These are phyloP conservation scores for Scenedesmus sp. DNA, from an alignment of 163 green algal species.

Conservation along the genomic window DNA sequence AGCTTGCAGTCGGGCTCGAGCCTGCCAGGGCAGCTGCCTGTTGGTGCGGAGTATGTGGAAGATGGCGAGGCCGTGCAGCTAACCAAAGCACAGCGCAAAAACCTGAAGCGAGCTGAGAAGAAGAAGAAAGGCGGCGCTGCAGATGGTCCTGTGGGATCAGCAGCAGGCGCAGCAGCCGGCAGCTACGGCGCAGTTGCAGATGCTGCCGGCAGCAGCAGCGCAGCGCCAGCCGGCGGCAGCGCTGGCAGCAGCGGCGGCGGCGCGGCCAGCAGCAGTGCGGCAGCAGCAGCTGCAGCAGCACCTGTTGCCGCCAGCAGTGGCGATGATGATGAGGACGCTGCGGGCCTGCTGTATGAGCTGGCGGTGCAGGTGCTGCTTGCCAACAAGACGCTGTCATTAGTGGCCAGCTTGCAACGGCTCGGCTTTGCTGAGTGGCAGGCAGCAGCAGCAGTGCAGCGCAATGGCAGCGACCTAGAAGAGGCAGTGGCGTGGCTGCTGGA, in stretches of 20 bases:
- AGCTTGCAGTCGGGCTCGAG: not conserved
- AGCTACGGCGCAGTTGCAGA: not conserved
- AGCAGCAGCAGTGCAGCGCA: constrained; percentile 69
- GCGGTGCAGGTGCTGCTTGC: constrained; percentile 66
- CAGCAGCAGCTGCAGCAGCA: not conserved
- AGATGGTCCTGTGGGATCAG: constrained; percentile 25
- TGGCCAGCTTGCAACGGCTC: constrained; percentile 68
- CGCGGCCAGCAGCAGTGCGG: not conserved
- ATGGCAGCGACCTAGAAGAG: constrained; percentile 71
- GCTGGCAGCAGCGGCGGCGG: constrained; percentile 8
- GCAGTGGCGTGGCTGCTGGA: constrained; percentile 73
- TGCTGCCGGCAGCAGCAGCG: not conserved
- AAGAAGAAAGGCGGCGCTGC: constrained; percentile 52
- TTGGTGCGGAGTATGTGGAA: constrained; percentile 61
- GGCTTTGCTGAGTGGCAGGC: constrained; percentile 69
- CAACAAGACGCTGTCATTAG: constrained; percentile 61
- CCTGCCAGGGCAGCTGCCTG: constrained; percentile 19
- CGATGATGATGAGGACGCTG: not conserved
- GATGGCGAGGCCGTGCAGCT: constrained; percentile 61
- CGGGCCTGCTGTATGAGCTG: constrained; percentile 53
- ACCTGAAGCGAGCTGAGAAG: constrained; percentile 78
- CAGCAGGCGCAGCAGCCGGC: not conserved
- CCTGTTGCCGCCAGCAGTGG: not conserved
- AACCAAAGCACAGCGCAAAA: constrained; percentile 80
- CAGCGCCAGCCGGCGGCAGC: not conserved